Conservation (phyloP, 441 rosid genomes). For the Pelargonium australe region DNA sequence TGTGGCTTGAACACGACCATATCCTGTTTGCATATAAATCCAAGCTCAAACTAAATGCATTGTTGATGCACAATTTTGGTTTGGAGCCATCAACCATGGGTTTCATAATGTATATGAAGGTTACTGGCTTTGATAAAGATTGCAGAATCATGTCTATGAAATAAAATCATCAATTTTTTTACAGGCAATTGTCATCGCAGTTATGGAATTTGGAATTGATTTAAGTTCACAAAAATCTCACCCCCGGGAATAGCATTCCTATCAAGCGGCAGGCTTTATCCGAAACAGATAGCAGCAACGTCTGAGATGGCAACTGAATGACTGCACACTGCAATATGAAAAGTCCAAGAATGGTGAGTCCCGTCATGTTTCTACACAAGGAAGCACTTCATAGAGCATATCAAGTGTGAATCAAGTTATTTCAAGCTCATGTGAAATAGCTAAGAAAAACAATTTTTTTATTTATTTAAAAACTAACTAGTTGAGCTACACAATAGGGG, state of each 20-base stretch:
- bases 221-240: conserved; percentile 34
- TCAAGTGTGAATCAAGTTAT: conserved; percentile 11
- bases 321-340: conserved; percentile 71
- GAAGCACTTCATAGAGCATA: conserved; percentile 11
- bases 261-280: conserved; percentile 91
- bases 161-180: background rate
- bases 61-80: background rate
- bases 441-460: background rate
- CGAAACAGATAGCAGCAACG: conserved; percentile 84
- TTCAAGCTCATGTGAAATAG: conserved; percentile 10
- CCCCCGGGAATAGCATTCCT: conserved; percentile 99
- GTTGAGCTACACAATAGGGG: too few species aligned
- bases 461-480: too few species aligned
- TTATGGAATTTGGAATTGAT: background rate
- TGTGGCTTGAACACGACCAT: conserved; percentile 93
- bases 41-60: conserved; percentile 14
- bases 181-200: background rate
- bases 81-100: background rate
- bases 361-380: conserved; percentile 1
- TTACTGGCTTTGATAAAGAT: background rate
- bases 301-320: conserved; percentile 90
- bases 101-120: background rate
- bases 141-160: background rate
- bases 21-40: conserved; percentile 43
- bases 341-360: conserved; percentile 11